Conservation (phyloP, 345 rosid species). For the Populus pruinosa region DNA sequence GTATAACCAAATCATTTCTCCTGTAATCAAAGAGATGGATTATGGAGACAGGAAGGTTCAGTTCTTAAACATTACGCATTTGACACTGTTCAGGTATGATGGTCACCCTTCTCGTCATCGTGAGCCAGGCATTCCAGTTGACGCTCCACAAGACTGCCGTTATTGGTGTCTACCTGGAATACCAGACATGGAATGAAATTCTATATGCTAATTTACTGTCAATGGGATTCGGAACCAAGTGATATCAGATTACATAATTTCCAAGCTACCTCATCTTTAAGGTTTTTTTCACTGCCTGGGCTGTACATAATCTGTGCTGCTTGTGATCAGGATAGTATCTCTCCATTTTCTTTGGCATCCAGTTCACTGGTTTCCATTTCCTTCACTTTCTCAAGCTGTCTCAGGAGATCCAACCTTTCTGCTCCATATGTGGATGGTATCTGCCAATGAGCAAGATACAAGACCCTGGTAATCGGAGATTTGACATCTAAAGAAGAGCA, state of each 20-base stretch:
- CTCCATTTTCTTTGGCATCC: slow-evolving; percentile 47
- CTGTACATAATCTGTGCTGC: slow-evolving; percentile 15
- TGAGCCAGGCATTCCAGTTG: slow-evolving; percentile 51
- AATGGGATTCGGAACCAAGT: slow-evolving; percentile 37
- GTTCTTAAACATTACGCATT: slow-evolving; percentile 65
- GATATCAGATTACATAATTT: neutral
- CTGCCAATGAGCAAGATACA: slow-evolving; percentile 38
- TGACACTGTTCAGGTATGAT: slow-evolving; percentile 66
- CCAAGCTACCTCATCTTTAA: slow-evolving; percentile 2
- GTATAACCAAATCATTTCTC: slow-evolving; percentile 47
- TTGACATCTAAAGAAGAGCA: neutral
- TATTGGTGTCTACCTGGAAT: slow-evolving; percentile 95
- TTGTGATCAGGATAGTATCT: slow-evolving; percentile 42
- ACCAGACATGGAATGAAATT: slow-evolving; percentile 88
- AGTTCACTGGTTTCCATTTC: slow-evolving; percentile 53
- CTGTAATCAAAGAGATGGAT: slow-evolving; percentile 46
- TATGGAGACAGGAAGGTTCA: slow-evolving; percentile 39
- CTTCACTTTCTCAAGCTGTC: slow-evolving; percentile 89
- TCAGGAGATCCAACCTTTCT: slow-evolving; percentile 81
- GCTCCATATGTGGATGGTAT: slow-evolving; percentile 93
- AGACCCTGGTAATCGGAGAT: slow-evolving; percentile 4
- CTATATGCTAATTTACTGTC: slow-evolving; percentile 66
- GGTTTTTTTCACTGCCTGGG: slow-evolving; percentile 3
- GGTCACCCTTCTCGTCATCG: slow-evolving; percentile 77
- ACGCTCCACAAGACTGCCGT: slow-evolving; percentile 89